Percentiles rank a stretch among this genome's conserved stretches.
Evolutionary conservation across 352 stramenopile species (phyloP).

Genomic region (Pythium aphanidermatum): DNA sequence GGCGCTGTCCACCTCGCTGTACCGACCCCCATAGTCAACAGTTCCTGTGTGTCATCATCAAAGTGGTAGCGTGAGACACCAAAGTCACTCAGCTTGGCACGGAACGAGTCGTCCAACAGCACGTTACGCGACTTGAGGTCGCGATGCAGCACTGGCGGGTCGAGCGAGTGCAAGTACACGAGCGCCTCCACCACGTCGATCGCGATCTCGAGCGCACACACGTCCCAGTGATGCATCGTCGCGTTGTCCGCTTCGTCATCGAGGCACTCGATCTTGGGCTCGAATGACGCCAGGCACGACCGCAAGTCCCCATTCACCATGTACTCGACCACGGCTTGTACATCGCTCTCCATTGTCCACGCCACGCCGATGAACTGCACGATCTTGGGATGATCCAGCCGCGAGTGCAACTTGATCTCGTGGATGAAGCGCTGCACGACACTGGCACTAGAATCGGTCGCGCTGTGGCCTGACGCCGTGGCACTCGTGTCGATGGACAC

Average conservation of each 20-base stretch:
- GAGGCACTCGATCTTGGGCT: conserved; percentile 3
- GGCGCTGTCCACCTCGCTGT: conserved; percentile 57
- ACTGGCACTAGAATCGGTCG: not conserved
- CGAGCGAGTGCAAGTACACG: conserved; percentile 54
- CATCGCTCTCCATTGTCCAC: conserved; percentile 21
- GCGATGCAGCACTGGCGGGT: conserved; percentile 49
- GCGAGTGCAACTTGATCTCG: conserved; percentile 15
- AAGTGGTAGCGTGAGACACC: conserved; percentile 40
- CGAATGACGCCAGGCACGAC: conserved; percentile 10
- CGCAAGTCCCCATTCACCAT: conserved; percentile 22
- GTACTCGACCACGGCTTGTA: conserved; percentile 23
- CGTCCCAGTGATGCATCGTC: conserved; percentile 13
- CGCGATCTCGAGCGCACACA: conserved; percentile 23
- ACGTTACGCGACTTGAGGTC: conserved; percentile 65
- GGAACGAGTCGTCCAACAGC: conserved; percentile 39
- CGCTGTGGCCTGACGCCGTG: not conserved
- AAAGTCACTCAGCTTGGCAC: conserved; percentile 66
- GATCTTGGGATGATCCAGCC: conserved; percentile 21
- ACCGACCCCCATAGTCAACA: conserved; percentile 32
- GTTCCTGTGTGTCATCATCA: conserved; percentile 21
- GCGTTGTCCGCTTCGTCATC: conserved; percentile 6
- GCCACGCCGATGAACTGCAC: conserved; percentile 18
- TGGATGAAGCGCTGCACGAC: conserved; percentile 9
- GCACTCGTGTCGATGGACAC: not conserved
- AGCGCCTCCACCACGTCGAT: conserved; percentile 48